phyloP scores from a whole-genome alignment of 2,329 filamentous ascomycete genomes.

The Sporothrix inflata region DNA sequence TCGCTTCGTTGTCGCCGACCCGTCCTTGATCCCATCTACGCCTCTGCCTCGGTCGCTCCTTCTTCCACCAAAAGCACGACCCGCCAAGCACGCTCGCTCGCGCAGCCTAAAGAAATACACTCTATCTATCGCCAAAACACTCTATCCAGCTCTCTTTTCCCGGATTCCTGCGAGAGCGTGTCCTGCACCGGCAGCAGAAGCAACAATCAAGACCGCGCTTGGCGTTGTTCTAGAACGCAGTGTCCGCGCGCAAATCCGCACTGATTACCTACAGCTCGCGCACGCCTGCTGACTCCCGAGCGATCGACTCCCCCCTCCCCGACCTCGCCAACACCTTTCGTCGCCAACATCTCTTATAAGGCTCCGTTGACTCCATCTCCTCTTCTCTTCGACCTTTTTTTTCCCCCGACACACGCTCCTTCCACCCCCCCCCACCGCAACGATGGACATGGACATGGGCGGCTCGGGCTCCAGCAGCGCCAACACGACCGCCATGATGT shows the following conservation, averaged over 20 bases:
- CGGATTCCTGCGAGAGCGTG: background rate
- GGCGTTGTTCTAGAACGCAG: background rate
- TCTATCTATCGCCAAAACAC: background rate
- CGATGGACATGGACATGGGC: slow-evolving; percentile 30
- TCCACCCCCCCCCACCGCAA: background rate
- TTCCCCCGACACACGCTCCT: background rate
- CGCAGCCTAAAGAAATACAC: background rate
- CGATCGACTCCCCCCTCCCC: no score
- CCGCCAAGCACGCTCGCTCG: background rate
- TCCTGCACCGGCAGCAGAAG: background rate
- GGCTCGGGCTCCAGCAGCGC: slow-evolving; percentile 26
- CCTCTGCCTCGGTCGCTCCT: background rate
- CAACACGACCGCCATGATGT: slow-evolving; percentile 31
- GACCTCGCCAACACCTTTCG: background rate
- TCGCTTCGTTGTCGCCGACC: slow-evolving; percentile 23
- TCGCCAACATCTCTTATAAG: background rate
- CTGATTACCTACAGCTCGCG: no score
- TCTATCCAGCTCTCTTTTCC: background rate
- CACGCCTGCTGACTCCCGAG: no score
- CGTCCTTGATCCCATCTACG: background rate
- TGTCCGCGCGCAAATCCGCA: background rate
- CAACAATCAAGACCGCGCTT: background rate
- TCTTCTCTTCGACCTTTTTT: background rate
- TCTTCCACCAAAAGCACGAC: background rate
- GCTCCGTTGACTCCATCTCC: background rate